Evolutionary conservation across 2,329 filamentous ascomycete species (phyloP), one percentile per base, ranked within the genome.

Genomic region (Chaetothyriales sp.): DNA sequence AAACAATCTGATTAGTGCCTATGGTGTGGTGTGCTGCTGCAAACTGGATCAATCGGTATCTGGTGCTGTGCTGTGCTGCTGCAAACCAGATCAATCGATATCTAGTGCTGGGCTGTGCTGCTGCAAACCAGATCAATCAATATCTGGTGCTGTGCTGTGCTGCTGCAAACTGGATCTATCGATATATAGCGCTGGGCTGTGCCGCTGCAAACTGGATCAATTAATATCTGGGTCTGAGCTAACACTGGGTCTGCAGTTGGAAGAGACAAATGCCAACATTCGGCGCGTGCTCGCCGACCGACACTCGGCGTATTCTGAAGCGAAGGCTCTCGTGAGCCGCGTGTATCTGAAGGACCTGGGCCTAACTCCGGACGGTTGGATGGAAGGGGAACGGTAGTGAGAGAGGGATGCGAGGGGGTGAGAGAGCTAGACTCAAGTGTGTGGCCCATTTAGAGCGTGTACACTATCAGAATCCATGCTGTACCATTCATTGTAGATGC

Each of bases 271-370:
- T 51, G 44, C 9, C 18, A 46, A 47, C 15, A 55, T 57, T 44
- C 44, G 56, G 37, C 45, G 52, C 49, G 54, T 57, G 10, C 51
- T 57, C 19, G 47, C 49, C 44, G 56, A 57, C 33, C 51, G 53
- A 44, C 53, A 57, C 40, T 33, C 52, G 8, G 55, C 56, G 2
- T 58, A 52, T 18, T 52, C 57, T 7, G 48, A 59, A 48, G 57
- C 56, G 20, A 50, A 50, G 20, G 45, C 52, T 7, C 44, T 58
- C 18, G 33, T 25, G 18, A 48, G 55, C 33, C 33, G 33, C 33
- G 33, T 40, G 33, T 40, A 40, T 40, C 33, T 20, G 18, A 48
- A 29, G 20, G 44, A 29, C 22, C 18, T 19, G 9, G 10, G 20
- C 18, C 22, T 13, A 10, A 50, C 22, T 18, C 18, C 10, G 20